Base-by-base conservation (phyloP, 129 eudicot species). In the Apium graveolens region DNA sequence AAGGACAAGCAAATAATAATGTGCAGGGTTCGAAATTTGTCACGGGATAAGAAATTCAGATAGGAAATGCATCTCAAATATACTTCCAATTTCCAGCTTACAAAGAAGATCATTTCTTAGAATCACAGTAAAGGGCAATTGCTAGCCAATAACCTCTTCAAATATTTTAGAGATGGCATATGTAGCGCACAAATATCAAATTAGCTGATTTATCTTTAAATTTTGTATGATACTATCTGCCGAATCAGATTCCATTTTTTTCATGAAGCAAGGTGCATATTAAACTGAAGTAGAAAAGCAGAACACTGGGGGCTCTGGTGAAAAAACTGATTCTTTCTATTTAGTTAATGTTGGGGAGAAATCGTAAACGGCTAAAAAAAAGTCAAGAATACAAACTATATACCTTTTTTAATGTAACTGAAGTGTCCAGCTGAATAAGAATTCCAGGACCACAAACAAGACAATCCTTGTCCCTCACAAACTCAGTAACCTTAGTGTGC, bases 361-460 rank as follows among this genome's bases (percentile, higher is more conserved):
- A 11, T 29, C 29, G n/a, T 42, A n/a, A n/a, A 70, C 14, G 31
- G 27, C 20, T 32, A 48, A 27, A 75, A 21, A 48, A 45, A 27
- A 27, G 37, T 35, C 24, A 26, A 60, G 24, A 16, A 16, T 4
- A 66, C 38, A 42, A 63, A 35, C 11, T 79, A 71, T 24, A 9
- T 29, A 91, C 98, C 97, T 82, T 87, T 76, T 85, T 84, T 44
- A 94, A 83, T 29, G 96, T 88, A 81, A 87, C 80, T 39, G 93
- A 84, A 81, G 91, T 81, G 29, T 94, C 96, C 79, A 94, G 71
- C 92, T 94, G 93, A 14, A 94, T 81, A 65, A 85, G 91, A 84
- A 91, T 83, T 70, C 98, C 96, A 53, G 98, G 98, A 74, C 98
- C 98, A 86, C 98, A 93, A 43, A 89, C 92, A 79, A 89, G 76